Base-by-base conservation (phyloP, 2,329 filamentous ascomycete genomes). In the Xylariaceae sp. region DNA sequence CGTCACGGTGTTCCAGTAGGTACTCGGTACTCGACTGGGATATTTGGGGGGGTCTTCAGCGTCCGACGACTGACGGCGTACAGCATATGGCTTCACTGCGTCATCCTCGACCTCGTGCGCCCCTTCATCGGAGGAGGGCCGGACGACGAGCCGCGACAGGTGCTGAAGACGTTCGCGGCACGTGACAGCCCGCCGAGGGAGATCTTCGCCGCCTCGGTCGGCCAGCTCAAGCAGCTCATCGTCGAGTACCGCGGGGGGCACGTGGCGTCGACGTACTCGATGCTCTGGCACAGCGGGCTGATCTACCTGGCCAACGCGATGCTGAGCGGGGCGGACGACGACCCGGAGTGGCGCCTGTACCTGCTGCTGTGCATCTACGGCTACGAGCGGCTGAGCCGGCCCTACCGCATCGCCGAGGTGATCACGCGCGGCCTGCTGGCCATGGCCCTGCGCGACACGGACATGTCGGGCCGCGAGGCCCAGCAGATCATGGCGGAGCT, bases 1-100 rank as follows among this genome's bases (percentile, higher is more conserved):
- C 36, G 56, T 61, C 2, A 38, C 52, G 4, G 45, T 60, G 1
- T 53, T 64, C 11, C 55, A 63, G 59, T 64, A 44, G 18, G 58
- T 51, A 14, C 13, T 16, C 7, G 18, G 18, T 10, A 31, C n/a
- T 24, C 32, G 14, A 12, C n/a, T 18, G 15, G 4, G 16, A 15
- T 2, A 11, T 21, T 28, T 5, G 8, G 2, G 18, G 10, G 5
- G 28, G 27, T 14, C 23, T 18, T 11, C 14, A 5, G 17, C 6
- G 8, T 33, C 14, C 29, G 29, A 11, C 18, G 22, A n/a, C 29
- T 38, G 18, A 40, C 19, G 5, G 19, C 5, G 3, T 24, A n/a
- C 24, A 65, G 61, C 32, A 56, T 64, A n/a, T 64, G 58, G 59
- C 43, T 62, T 5, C 60, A 65, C 24, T 50, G 52, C 7, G 55